Evolutionary conservation across 2,329 filamentous ascomycete species (phyloP).

Genomic region (Fusarium dlaminii): DNA sequence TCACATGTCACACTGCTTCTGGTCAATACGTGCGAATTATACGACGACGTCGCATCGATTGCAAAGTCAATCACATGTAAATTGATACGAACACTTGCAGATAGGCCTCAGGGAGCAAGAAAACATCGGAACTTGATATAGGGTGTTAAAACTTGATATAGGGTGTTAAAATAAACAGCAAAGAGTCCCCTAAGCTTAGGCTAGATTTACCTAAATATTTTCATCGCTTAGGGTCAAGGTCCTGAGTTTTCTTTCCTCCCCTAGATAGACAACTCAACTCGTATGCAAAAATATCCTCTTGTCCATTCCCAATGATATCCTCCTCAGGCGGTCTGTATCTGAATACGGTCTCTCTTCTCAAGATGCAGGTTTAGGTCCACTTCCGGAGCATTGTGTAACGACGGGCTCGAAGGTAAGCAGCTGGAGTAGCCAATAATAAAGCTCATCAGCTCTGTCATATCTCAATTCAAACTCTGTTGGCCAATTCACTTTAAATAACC

Average conservation of each 20-base stretch:
- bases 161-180: too few species aligned
- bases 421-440: not conserved
- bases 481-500: not conserved
- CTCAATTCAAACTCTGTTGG: not conserved
- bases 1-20: not conserved
- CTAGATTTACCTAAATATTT: too few species aligned
- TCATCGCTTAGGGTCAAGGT: too few species aligned
- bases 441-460: not conserved
- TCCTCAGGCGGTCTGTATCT: not conserved
- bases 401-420: not conserved
- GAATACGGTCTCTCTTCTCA: not conserved
- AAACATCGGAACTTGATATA: too few species aligned
- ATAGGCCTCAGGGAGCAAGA: too few species aligned
- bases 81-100: not conserved
- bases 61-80: not conserved
- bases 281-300: not conserved
- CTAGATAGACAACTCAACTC: not conserved
- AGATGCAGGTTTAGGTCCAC: not conserved
- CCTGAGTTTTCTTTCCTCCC: too few species aligned
- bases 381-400: not conserved
- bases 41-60: not conserved
- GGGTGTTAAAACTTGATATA: too few species aligned
- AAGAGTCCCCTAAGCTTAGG: too few species aligned
- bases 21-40: not conserved
- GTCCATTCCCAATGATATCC: too few species aligned